Evolutionary conservation across 2,329 filamentous ascomycete species (phyloP).

Genomic region (Blastomyces gilchristii): DNA sequence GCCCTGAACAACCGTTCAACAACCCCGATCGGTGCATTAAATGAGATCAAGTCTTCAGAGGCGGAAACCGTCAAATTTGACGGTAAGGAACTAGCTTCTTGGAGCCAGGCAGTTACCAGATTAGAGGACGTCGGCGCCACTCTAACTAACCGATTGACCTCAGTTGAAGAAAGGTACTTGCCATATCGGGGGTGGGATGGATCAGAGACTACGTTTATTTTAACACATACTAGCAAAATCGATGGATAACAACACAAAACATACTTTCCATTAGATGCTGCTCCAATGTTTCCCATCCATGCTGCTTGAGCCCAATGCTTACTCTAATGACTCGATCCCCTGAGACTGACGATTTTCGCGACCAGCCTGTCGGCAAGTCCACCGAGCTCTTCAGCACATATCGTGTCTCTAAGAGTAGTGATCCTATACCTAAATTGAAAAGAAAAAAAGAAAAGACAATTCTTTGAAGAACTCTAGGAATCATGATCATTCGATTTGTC

Average conservation of each 20-base stretch:
- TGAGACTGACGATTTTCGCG: background rate
- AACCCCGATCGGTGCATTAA: background rate
- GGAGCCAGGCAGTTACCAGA: background rate
- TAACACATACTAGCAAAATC: background rate
- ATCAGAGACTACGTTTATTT: background rate
- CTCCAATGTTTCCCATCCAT: background rate
- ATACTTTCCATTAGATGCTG: slow-evolving; percentile 2
- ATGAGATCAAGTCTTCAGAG: background rate
- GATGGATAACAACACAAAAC: background rate
- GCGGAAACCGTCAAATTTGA: background rate
- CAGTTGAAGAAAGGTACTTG: background rate
- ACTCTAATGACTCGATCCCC: background rate
- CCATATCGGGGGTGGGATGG: background rate
- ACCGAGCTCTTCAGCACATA: slow-evolving; percentile 2
- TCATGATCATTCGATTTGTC: background rate
- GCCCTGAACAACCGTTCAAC: background rate
- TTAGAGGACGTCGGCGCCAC: background rate
- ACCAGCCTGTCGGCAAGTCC: background rate
- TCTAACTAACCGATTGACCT: background rate
- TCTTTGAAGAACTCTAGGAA: background rate
- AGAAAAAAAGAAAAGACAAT: background rate
- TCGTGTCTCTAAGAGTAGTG: background rate
- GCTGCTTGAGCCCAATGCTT: slow-evolving; percentile 1
- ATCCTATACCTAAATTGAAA: background rate
- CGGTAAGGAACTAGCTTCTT: background rate